Conservation (phyloP, 257 asterid species). For the Capsicum baccatum region DNA sequence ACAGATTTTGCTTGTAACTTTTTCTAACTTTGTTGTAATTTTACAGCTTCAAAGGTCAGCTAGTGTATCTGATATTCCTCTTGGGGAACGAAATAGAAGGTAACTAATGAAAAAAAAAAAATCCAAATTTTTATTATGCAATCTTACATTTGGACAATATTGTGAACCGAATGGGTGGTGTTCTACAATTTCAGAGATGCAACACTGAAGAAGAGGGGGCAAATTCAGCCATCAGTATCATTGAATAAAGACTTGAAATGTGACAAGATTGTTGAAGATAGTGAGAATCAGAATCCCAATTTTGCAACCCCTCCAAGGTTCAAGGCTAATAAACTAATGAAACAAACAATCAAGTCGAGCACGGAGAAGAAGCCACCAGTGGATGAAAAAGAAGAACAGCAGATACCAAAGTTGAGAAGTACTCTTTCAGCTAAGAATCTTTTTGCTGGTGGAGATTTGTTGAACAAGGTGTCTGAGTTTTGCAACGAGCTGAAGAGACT, state of each 20-base stretch:
- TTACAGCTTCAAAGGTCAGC: slow-evolving; percentile 64
- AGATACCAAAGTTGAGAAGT: slow-evolving; percentile 69
- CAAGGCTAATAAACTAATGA: slow-evolving; percentile 48
- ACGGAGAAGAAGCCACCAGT: slow-evolving; percentile 51
- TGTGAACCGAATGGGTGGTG: not conserved
- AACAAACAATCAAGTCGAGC: slow-evolving; percentile 67
- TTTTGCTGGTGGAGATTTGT: slow-evolving; percentile 84
- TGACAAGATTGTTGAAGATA: slow-evolving; percentile 49
- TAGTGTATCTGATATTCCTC: slow-evolving; percentile 65
- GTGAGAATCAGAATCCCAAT: slow-evolving; percentile 82
- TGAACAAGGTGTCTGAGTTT: slow-evolving; percentile 79
- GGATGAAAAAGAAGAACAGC: slow-evolving; percentile 46
- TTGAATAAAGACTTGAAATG: slow-evolving; percentile 50
- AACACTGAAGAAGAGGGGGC: slow-evolving; percentile 73
- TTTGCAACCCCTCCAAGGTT: slow-evolving; percentile 55
- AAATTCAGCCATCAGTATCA: slow-evolving; percentile 45
- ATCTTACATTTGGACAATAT: not conserved
- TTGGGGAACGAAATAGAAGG: slow-evolving; percentile 71
- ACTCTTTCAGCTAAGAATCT: slow-evolving; percentile 82
- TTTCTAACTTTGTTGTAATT: not conserved
- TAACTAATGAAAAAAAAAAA: slow-evolving; percentile 27
- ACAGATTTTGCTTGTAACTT: not conserved
- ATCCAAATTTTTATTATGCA: not conserved
- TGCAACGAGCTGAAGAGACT: slow-evolving; percentile 85
- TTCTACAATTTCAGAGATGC: slow-evolving; percentile 64